phyloP scores from a whole-genome alignment of 495 filamentous ascomycete genomes.

The Hamigera avellanea region DNA sequence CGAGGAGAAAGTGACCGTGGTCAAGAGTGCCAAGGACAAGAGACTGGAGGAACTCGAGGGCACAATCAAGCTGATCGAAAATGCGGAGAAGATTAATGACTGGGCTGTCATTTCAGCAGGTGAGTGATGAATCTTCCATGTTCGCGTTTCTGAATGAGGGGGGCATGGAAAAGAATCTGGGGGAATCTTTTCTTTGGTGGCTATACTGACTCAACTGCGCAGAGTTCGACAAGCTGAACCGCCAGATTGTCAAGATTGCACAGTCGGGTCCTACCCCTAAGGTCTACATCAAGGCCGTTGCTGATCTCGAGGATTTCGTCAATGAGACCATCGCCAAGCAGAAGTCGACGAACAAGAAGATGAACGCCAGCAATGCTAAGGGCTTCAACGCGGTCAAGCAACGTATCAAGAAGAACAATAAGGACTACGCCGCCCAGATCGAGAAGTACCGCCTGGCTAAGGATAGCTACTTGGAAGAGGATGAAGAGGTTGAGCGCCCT shows the following conservation, averaged over 20 bases:
- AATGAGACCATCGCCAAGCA: slow-evolving; percentile 89
- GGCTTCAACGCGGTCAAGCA: slow-evolving; percentile 95
- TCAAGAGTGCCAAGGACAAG: slow-evolving; percentile 98
- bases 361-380: slow-evolving; percentile 92
- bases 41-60: slow-evolving; percentile 84
- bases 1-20: slow-evolving; percentile 68
- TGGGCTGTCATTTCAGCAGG: slow-evolving; percentile 88
- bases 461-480: slow-evolving; percentile 77
- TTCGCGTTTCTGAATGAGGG: background rate
- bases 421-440: slow-evolving; percentile 78
- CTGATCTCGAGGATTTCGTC: slow-evolving; percentile 92
- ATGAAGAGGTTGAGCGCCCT: slow-evolving; percentile 53
- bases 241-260: slow-evolving; percentile 68
- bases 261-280: slow-evolving; percentile 71
- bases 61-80: slow-evolving; percentile 81
- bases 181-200: background rate
- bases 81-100: slow-evolving; percentile 93
- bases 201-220: slow-evolving; percentile 13
- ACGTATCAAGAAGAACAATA: slow-evolving; percentile 95
- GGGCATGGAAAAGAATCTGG: background rate
- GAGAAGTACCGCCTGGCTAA: slow-evolving; percentile 78
- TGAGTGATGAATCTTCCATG: slow-evolving; percentile 27
- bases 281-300: slow-evolving; percentile 81
- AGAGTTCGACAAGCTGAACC: slow-evolving; percentile 98
- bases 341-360: slow-evolving; percentile 93